Base-by-base conservation (phyloP, 306 rosid species). In the Vigna reflexopilosa region DNA sequence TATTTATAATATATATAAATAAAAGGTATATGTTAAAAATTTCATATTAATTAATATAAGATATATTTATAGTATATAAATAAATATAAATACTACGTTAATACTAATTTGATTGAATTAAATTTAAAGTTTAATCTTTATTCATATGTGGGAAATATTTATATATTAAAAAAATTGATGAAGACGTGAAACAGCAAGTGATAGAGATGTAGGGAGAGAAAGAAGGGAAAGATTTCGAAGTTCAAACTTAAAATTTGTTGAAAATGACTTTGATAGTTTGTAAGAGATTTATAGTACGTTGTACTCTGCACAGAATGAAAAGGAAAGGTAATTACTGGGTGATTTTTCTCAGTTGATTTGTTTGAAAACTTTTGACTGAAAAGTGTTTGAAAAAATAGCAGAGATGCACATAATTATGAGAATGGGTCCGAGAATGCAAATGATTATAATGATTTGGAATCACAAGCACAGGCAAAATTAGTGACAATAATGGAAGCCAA, bases 391-490 rank as follows among this genome's bases (percentile, higher is more conserved):
- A 22, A 44, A 72, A 30, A 61, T 32, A n/a, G 30, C 9, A 65
- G n/a, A 77, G 59, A 42, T 42, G 78, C 32, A 30, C 70, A 54
- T 62, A 42, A 76, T 81, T 24, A 49, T 70, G 78, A 81, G 70
- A 57, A 34, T 57, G 80, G 75, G 80, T 67, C 49, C 26, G 1
- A 17, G 66, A 58, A 19, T 48, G 72, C 30, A 48, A 59, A 69
- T 76, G 77, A 83, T 77, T 56, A 65, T 45, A 62, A 16, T 24
- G 64, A 65, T 70, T 70, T 11, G 64, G 26, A 77, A 50, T 34
- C 82, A 55, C 57, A 77, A 6, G 54, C 79, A 34, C 26, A 54
- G 73, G 85, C 82, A 82, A 66, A 71, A 71, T 71, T 26, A 72
- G 67, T 63, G 78, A 51, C 61, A 78, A 78, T 75, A 44, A 52